These are phyloP conservation scores for Penicillium silybi DNA, from an alignment of 495 filamentous ascomycete genomes.

Conservation along the genomic window DNA sequence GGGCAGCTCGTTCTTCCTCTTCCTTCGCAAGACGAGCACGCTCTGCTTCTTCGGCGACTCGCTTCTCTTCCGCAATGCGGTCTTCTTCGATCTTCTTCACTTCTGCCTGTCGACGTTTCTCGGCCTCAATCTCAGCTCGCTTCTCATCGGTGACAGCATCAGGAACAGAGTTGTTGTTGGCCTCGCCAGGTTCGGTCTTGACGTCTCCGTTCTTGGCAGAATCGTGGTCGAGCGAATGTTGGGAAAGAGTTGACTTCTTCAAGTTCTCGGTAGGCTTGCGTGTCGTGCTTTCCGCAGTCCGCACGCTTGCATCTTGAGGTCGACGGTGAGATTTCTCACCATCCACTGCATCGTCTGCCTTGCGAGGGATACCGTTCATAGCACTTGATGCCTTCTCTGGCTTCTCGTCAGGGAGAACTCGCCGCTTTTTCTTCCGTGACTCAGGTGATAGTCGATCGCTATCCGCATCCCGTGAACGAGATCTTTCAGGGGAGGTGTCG, in stretches of 20 bases:
- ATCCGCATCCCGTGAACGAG: conserved; percentile 48
- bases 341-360: conserved; percentile 14
- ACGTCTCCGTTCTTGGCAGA: conserved; percentile 22
- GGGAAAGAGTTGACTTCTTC: conserved; percentile 16
- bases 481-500: conserved; percentile 64
- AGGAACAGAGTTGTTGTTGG: conserved; percentile 21
- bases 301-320: conserved; percentile 19
- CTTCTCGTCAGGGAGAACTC: conserved; percentile 43
- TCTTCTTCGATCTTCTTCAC: conserved; percentile 24
- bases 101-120: conserved; percentile 37
- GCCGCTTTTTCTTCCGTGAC: conserved; percentile 47
- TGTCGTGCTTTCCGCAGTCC: conserved; percentile 6
- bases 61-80: conserved; percentile 35
- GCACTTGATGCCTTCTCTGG: conserved; percentile 32
- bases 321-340: conserved; percentile 25
- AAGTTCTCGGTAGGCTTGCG: conserved; percentile 11
- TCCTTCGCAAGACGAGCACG: conserved; percentile 40
- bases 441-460: conserved; percentile 33
- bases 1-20: conserved; percentile 42
- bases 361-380: conserved; percentile 33
- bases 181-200: conserved; percentile 27
- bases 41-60: conserved; percentile 44
- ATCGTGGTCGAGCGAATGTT: conserved; percentile 13
- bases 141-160: conserved; percentile 30
- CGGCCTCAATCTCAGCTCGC: conserved; percentile 35